Conservation (phyloP, 2,329 filamentous ascomycete genomes). For the Corynespora cassiicola region DNA sequence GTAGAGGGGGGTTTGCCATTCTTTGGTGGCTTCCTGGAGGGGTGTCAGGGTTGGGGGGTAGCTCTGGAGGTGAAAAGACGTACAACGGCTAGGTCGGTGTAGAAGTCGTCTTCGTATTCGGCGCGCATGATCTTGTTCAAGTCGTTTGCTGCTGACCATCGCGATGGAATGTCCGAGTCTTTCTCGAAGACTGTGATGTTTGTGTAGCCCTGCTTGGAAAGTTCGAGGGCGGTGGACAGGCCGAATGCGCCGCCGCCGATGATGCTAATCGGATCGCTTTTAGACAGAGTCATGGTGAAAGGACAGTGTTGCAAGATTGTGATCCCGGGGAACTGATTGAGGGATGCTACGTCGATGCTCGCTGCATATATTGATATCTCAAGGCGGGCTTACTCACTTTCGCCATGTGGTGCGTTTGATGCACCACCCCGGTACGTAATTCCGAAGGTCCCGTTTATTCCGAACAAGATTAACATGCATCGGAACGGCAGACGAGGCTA, state of each 20-base stretch:
- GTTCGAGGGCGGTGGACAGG: slow-evolving; percentile 36
- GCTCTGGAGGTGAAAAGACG: slow-evolving; percentile 11
- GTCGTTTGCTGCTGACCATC: slow-evolving; percentile 64
- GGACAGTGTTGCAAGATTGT: no score
- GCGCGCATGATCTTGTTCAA: slow-evolving; percentile 68
- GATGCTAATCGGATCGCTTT: slow-evolving; percentile 31
- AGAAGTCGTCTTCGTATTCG: slow-evolving; percentile 65
- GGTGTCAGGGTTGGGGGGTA: no score
- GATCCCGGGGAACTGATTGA: no score
- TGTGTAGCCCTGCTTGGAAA: slow-evolving; percentile 35
- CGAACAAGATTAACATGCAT: no score
- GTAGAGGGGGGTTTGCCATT: slow-evolving; percentile 62
- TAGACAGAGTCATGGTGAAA: slow-evolving; percentile 24
- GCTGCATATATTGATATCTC: no score
- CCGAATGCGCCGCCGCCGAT: slow-evolving; percentile 40
- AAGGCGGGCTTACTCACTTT: no score
- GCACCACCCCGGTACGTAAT: no score
- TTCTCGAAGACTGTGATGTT: slow-evolving; percentile 39
- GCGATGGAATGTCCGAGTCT: slow-evolving; percentile 52
- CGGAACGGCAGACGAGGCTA: no score
- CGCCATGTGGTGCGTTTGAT: no score
- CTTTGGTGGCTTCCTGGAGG: slow-evolving; percentile 56
- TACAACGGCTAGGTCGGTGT: slow-evolving; percentile 62
- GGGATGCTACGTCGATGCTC: no score
- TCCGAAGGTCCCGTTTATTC: no score